phyloP scores from a whole-genome alignment of 2,329 filamentous ascomycete species.

The Diaporthe capsici region DNA sequence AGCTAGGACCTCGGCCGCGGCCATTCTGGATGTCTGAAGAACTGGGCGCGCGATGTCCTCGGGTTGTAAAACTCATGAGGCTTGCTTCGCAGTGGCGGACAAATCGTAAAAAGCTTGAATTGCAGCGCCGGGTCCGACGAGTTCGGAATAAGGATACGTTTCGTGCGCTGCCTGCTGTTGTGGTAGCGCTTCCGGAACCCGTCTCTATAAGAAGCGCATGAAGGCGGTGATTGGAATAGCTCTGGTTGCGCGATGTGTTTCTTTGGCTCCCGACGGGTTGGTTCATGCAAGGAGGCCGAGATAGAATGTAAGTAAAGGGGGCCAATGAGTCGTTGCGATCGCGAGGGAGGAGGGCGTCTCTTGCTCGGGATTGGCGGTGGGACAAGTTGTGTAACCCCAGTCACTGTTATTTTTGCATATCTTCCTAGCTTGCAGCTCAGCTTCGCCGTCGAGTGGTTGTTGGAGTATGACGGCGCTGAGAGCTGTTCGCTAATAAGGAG shows the following conservation, averaged over 20 bases:
- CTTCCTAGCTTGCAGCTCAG: conserved; percentile 1
- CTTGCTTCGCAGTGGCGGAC: conserved; percentile 39
- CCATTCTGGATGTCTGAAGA: conserved; percentile 66
- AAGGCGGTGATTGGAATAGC: conserved; percentile 11
- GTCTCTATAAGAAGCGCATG: background rate
- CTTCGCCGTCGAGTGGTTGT: background rate
- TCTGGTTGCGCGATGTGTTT: background rate
- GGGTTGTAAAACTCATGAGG: conserved; percentile 64
- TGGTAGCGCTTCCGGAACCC: background rate
- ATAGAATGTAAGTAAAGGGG: conserved; percentile 23
- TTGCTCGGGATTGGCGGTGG: conserved; percentile 33
- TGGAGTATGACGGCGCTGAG: background rate
- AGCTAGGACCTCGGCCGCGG: conserved; percentile 63
- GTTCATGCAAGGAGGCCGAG: conserved; percentile 42
- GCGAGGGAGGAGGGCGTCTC: conserved; percentile 33
- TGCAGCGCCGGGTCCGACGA: background rate
- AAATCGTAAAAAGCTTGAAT: conserved; percentile 10
- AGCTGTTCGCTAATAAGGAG: background rate
- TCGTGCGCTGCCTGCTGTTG: background rate
- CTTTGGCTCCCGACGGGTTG: conserved; percentile 10
- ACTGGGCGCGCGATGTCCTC: conserved; percentile 53
- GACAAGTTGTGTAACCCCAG: conserved; percentile 32
- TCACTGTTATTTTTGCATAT: conserved; percentile 11
- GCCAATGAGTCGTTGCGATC: conserved; percentile 33
- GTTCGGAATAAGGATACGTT: background rate